Percentiles rank a stretch among this genome's conserved stretches.
These are phyloP conservation scores for Butyriboletus loyo DNA, from an alignment of 768 basidiomycete species.

Conservation along the genomic window DNA sequence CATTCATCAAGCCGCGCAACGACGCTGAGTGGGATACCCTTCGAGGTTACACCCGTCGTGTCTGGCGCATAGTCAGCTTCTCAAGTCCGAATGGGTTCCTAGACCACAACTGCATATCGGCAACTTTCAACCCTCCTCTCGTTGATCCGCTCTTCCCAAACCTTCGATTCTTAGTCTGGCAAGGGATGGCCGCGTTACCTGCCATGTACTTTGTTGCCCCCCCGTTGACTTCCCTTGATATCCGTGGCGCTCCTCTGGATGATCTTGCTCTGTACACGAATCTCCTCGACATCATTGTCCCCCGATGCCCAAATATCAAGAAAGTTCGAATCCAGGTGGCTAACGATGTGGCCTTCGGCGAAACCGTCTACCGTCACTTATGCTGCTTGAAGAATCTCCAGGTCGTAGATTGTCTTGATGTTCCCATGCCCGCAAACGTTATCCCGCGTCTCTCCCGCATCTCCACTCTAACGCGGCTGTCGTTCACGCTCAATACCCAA, in stretches of 20 bases:
- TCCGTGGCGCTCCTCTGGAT: background rate
- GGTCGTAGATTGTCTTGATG: background rate
- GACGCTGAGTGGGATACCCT: slow-evolving; percentile 1
- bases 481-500: background rate
- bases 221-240: background rate
- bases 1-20: background rate
- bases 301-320: slow-evolving; percentile 3
- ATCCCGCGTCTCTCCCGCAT: background rate
- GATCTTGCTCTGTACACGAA: background rate
- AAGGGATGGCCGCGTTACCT: background rate
- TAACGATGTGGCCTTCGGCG: background rate
- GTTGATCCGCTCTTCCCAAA: background rate
- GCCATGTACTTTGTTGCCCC: background rate
- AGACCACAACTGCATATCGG: background rate
- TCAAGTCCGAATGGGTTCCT: background rate
- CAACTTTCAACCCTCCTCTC: background rate
- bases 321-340: background rate
- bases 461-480: background rate
- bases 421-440: background rate
- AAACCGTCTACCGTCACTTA: background rate
- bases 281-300: background rate
- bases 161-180: slow-evolving; percentile 5
- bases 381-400: background rate
- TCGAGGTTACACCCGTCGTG: background rate
- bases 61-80: background rate